phyloP scores from a whole-genome alignment of 768 basidiomycete genomes.

The Suillus decipiens region DNA sequence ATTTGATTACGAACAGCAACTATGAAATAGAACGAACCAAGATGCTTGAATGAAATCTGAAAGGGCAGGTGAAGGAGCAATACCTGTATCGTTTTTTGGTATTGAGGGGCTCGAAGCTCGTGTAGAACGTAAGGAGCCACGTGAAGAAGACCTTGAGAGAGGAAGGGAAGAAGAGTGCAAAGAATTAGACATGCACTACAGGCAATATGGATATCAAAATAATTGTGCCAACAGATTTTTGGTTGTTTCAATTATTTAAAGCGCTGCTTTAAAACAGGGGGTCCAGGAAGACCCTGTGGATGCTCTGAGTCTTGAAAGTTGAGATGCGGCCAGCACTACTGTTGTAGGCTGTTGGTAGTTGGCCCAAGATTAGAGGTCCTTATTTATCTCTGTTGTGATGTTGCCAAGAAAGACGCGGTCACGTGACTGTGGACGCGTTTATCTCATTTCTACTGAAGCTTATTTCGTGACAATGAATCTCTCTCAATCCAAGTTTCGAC shows the following conservation, averaged over 20 bases:
- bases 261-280: neutral
- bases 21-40: conserved; percentile 37
- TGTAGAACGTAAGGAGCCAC: conserved; percentile 46
- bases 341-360: neutral
- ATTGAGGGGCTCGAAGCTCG: conserved; percentile 57
- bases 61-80: conserved; percentile 29
- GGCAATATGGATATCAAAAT: conserved; percentile 21
- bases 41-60: conserved; percentile 23
- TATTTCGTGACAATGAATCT: neutral
- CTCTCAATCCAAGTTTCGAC: neutral
- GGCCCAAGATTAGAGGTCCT: conserved; percentile 2
- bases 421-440: conserved; percentile 19
- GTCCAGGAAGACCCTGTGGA: neutral
- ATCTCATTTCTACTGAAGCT: conserved; percentile 1
- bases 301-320: neutral
- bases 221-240: conserved; percentile 24
- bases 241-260: neutral
- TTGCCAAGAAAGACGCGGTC: conserved; percentile 26
- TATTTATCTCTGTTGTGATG: conserved; percentile 26
- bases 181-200: conserved; percentile 36
- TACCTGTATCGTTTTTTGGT: conserved; percentile 69
- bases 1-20: conserved; percentile 79
- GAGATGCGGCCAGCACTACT: neutral
- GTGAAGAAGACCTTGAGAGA: conserved; percentile 50
- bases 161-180: conserved; percentile 36